A percentile compares a stretch with the other conserved stretches of the same genome.
These are phyloP conservation scores for Cladophialophora immunda DNA, from an alignment of 2,329 filamentous ascomycete genomes.

Conservation along the genomic window DNA sequence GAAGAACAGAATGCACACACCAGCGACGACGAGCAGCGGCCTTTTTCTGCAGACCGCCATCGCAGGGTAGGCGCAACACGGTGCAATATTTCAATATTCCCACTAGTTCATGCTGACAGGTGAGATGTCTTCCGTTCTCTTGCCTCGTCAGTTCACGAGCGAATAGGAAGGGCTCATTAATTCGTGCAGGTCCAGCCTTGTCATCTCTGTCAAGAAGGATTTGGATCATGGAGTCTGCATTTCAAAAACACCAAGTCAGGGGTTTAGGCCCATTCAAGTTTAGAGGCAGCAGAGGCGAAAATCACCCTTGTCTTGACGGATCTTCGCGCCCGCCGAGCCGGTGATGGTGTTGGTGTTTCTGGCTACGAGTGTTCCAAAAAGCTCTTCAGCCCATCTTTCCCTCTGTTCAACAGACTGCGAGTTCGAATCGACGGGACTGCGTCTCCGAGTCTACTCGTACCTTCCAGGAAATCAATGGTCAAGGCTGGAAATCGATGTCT, in stretches of 20 bases:
- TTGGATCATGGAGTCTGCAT: not conserved
- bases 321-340: not conserved
- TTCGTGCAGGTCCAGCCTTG: not conserved
- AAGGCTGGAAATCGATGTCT: slow-evolving; percentile 16
- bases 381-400: not conserved
- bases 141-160: not conserved
- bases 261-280: not conserved
- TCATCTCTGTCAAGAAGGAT: slow-evolving; percentile 1
- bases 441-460: not conserved
- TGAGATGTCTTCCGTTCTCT: not conserved
- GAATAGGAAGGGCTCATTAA: not conserved
- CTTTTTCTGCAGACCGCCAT: slow-evolving; percentile 14
- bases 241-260: not conserved
- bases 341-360: not conserved
- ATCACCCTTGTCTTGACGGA: not conserved
- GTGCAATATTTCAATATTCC: not conserved
- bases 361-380: not conserved
- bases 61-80: not conserved
- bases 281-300: not conserved
- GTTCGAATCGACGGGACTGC: not conserved
- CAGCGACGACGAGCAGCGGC: not conserved
- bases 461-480: not conserved
- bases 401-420: not conserved
- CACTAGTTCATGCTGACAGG: not conserved
- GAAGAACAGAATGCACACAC: slow-evolving; percentile 7